Base-by-base conservation (phyloP, 1,139 yeast genomes). In the Candida anutae region DNA sequence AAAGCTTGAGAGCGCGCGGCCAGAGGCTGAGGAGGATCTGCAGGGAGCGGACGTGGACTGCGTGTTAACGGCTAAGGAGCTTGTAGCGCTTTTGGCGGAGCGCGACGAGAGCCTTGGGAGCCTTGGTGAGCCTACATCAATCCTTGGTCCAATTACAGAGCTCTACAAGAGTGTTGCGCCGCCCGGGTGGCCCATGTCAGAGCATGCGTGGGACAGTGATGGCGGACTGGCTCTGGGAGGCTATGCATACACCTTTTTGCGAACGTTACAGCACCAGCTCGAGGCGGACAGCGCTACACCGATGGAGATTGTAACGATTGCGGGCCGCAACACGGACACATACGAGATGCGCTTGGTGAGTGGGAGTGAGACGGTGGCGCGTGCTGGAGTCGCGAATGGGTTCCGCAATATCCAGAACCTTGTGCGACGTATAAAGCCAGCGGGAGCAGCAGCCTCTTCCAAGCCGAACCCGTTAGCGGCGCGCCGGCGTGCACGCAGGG, bases 381-480 rank as follows among this genome's bases (percentile, higher is more conserved):
- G 78, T 15, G 72, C 84, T 3, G 88, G 90, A 1, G 76, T 85
- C 21, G 76, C 90, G 1, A 87, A 88, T 49, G 97, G 97, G 21
- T 90, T 90, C 53, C 69, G 94, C 42, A 93, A 93, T 51, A 90
- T 90, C 39, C 98, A 93, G 49, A 90, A 90, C 50, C 58, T 90
- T 46, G 95, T 88, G 6, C 62, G 98, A 29, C 83, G 80, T 48
- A 62, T 90, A 38, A 82, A 80, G 43, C 76, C 74, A 37, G 43
- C 4, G 34, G 46, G 6, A 35, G n/a, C n/a, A n/a, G 33, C 5
- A 39, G 27, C 28, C 10, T 21, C 36, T 5, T 33, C 35, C 4
- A 30, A 37, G 5, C 21, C 38, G 6, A 63, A 62, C 35, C 69
- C 70, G 1, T 43, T 65, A 21, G 69, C 51, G 2, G 65, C 68